Conservation (phyloP, 495 filamentous ascomycete species). For the Polyplosphaeria fusca region DNA sequence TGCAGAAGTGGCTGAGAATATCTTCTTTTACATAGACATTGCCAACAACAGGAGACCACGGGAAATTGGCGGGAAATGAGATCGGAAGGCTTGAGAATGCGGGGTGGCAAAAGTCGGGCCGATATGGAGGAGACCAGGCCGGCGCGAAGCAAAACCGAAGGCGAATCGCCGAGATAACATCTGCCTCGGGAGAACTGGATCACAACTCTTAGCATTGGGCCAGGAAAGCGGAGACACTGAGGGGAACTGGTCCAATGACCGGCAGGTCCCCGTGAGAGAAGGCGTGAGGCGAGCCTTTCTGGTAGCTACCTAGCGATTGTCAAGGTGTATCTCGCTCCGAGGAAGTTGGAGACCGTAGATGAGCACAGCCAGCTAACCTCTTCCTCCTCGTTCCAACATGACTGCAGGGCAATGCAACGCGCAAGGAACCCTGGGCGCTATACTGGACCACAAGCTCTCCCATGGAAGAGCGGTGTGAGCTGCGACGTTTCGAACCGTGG, state of each 20-base stretch:
- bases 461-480: not conserved
- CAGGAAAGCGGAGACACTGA: too few relatives aligned
- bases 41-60: too few relatives aligned
- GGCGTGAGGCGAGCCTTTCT: not conserved
- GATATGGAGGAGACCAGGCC: not conserved
- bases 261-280: not conserved
- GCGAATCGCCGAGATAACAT: not conserved
- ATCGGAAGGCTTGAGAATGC: not conserved
- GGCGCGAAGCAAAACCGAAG: not conserved
- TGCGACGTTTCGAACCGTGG: not conserved
- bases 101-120: not conserved
- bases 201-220: too few relatives aligned
- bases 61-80: conserved; percentile 43
- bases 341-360: not conserved
- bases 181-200: not conserved
- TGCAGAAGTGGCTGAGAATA: too few relatives aligned
- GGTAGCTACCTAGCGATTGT: not conserved
- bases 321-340: not conserved
- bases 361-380: too few relatives aligned
- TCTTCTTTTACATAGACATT: too few relatives aligned
- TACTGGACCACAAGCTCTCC: not conserved
- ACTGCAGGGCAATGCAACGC: too few relatives aligned
- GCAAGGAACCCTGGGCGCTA: not conserved
- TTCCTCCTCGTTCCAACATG: too few relatives aligned
- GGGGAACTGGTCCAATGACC: not conserved